phyloP scores from a whole-genome alignment of 306 rosid species.

The Glycine latifolia region DNA sequence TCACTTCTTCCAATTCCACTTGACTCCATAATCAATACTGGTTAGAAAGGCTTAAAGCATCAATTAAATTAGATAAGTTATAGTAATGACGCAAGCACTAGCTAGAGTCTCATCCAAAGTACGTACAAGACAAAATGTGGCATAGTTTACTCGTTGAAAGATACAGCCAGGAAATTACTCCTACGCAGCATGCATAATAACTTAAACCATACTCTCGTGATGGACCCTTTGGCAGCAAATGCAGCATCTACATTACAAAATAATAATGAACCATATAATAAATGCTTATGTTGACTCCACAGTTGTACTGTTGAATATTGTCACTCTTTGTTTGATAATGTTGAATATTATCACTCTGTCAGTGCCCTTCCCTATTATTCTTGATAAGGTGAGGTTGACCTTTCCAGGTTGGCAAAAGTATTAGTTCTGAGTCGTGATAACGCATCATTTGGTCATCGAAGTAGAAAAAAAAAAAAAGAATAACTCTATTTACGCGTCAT shows the following conservation, averaged over 20 bases:
- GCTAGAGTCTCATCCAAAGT: neutral
- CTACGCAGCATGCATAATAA: constrained; percentile 10
- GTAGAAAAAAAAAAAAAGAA: neutral
- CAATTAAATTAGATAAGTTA: neutral
- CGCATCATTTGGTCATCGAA: constrained; percentile 46
- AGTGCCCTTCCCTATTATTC: constrained; percentile 20
- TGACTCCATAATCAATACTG: neutral
- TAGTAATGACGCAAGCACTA: neutral
- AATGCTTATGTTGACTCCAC: constrained; percentile 49
- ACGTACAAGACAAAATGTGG: constrained; percentile 8
- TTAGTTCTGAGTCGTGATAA: constrained; percentile 20
- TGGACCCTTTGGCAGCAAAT: constrained; percentile 36
- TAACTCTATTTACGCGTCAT: constrained; percentile 23
- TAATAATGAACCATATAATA: constrained; percentile 36
- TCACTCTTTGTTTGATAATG: neutral
- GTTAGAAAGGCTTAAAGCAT: neutral
- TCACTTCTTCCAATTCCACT: constrained; percentile 23
- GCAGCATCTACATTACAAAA: neutral
- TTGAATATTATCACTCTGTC: constrained; percentile 29
- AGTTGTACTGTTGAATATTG: constrained; percentile 21
- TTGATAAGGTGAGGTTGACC: constrained; percentile 35
- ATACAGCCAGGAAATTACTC: constrained; percentile 13
- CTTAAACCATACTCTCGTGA: neutral
- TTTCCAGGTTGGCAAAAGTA: constrained; percentile 17
- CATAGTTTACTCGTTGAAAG: constrained; percentile 9